Base-by-base conservation (phyloP, 257 asterid species). In the Salvia splendens region DNA sequence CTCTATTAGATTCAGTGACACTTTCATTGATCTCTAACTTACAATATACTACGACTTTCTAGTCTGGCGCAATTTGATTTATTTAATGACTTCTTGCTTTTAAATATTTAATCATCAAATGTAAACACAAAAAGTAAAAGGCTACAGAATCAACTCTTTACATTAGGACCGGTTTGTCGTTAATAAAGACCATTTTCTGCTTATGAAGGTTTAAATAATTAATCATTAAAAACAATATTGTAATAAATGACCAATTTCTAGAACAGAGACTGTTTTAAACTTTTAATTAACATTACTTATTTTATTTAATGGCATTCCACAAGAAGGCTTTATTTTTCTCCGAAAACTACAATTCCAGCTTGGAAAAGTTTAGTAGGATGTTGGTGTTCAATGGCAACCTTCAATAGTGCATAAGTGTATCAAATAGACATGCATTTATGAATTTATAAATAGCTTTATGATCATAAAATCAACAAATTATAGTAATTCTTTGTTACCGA, bases 91-190 rank as follows among this genome's bases (percentile, higher is more conserved):
- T 51, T 68, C 20, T 15, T 0, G 10, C 43, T 48, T 30, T 30
- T 11, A 28, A 16, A 15, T 10, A 4, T 53, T 56, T 10, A 43
- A 32, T 33, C 28, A 50, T 1, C 65, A 68, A 42, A 45, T 57
- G 66, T 24, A 53, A 55, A 53, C 56, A 33, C 15, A 56, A 28
- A 67, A 51, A 67, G 64, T 67, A 54, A 68, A 68, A 56, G 48
- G 58, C 66, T 33, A 5, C 28, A 15, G 42, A 42, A 47, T 33
- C 50, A 46, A 56, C 58, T 16, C 28, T 48, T 30, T 65, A 30
- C 8, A 38, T 42, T n/a, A 30, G 35, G 67, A 45, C 42, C 12
- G 20, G n/a, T 28, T 38, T 45, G 36, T 61, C 53, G 12, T 11
- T 42, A 6, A 24, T 24, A 24, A 24, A 61, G 67, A 43, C 68